phyloP scores from a whole-genome alignment of 805 yeast genomes.

The Candida nanaspora region DNA sequence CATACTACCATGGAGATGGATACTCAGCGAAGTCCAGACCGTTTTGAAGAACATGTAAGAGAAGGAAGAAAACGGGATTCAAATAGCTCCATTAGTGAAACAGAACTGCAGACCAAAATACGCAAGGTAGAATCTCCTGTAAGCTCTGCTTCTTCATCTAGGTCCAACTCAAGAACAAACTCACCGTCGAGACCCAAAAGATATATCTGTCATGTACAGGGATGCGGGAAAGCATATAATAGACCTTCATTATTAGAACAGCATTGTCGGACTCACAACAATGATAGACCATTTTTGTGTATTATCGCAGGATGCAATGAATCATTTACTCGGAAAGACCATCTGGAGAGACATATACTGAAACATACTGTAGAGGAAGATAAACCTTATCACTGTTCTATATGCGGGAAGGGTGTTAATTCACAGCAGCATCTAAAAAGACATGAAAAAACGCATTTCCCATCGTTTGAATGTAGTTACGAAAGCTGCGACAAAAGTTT shows the following conservation, averaged over 20 bases:
- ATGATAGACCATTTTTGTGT: constrained; percentile 73
- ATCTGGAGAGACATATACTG: constrained; percentile 65
- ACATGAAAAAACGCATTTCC: constrained; percentile 77
- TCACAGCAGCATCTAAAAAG: constrained; percentile 74
- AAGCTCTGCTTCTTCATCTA: constrained; percentile 11
- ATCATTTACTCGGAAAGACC: constrained; percentile 70
- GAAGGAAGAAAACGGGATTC: no score
- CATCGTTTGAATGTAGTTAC: constrained; percentile 52
- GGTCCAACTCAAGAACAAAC: constrained; percentile 28
- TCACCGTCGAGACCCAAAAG: constrained; percentile 35
- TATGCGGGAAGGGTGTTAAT: constrained; percentile 78
- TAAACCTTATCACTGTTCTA: constrained; percentile 66
- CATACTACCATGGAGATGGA: no score
- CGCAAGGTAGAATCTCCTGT: no score
- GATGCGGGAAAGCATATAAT: constrained; percentile 70
- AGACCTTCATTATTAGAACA: constrained; percentile 80
- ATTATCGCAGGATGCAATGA: constrained; percentile 47
- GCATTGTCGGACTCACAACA: constrained; percentile 72
- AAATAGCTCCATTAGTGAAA: no score
- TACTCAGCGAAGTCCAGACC: no score
- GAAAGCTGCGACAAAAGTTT: constrained; percentile 63
- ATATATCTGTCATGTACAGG: constrained; percentile 55
- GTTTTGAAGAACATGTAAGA: no score
- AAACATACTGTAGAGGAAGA: constrained; percentile 48
- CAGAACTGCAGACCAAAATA: no score